phyloP scores from a whole-genome alignment of 306 rosid species.

The Ammopiptanthus mongolicus region DNA sequence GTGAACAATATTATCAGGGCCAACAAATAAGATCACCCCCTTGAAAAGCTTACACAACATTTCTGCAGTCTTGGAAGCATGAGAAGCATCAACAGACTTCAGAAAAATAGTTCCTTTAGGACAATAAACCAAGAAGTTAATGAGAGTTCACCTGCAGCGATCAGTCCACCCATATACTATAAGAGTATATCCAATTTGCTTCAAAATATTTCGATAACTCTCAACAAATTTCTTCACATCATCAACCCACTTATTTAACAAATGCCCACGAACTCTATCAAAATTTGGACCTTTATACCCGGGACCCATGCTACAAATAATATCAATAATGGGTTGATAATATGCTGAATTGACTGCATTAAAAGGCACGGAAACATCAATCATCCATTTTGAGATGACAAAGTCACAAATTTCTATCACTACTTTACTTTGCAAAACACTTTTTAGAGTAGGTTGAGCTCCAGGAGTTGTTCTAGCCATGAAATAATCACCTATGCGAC shows the following conservation, averaged over 20 bases:
- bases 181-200: no score
- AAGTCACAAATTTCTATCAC: not conserved
- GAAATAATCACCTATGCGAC: not conserved
- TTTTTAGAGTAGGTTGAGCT: not conserved
- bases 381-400: not conserved
- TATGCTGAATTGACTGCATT: not conserved
- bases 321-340: not conserved
- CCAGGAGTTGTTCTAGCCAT: not conserved
- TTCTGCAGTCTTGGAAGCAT: no score
- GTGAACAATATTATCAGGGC: no score
- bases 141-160: no score
- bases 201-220: no score
- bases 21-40: no score
- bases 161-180: no score
- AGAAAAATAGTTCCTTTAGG: no score
- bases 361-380: slow-evolving; percentile 9
- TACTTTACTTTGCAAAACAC: not conserved
- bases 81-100: no score
- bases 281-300: not conserved
- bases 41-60: no score
- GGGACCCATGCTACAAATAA: not conserved
- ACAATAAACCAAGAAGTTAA: no score
- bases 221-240: no score
- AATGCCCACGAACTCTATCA: not conserved
- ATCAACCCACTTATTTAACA: not conserved